phyloP scores from a whole-genome alignment of 768 basidiomycete species.

The Tricholoma hemisulphureum region DNA sequence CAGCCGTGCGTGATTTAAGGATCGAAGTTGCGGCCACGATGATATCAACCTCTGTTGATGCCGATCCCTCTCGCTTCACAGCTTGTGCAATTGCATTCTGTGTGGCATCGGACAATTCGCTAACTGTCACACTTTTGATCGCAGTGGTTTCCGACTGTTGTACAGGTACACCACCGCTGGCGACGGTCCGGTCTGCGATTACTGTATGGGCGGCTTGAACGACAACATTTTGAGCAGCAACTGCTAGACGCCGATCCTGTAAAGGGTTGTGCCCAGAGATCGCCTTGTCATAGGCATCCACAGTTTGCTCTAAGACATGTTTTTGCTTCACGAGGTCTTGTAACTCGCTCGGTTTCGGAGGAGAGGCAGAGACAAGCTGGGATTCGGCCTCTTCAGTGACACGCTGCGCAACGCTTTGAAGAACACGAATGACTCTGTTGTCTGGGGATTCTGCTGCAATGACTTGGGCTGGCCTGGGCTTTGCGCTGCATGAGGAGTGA shows the following conservation, averaged over 20 bases:
- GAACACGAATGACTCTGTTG: conserved; percentile 73
- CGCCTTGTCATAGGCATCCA: conserved; percentile 74
- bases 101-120: conserved; percentile 51
- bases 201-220: conserved; percentile 76
- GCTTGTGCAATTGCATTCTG: conserved; percentile 77
- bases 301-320: conserved; percentile 67
- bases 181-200: conserved; percentile 46
- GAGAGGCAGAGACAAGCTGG: conserved; percentile 55
- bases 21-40: conserved; percentile 66
- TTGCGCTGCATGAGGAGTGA: conserved; percentile 19
- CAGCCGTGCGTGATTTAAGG: conserved; percentile 41
- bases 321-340: conserved; percentile 79
- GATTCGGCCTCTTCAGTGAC: conserved; percentile 73
- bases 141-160: conserved; percentile 40
- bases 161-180: conserved; percentile 35
- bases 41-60: conserved; percentile 78
- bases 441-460: conserved; percentile 41
- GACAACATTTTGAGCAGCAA: conserved; percentile 79
- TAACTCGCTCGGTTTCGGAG: conserved; percentile 46
- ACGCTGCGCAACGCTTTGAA: conserved; percentile 74
- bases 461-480: conserved; percentile 26
- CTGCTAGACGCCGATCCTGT: conserved; percentile 60
- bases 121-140: conserved; percentile 50
- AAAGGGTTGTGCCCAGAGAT: conserved; percentile 53
- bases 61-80: conserved; percentile 70